These are phyloP conservation scores for Phytopythium delawarense DNA, from an alignment of 352 stramenopile species.

Conservation along the genomic window DNA sequence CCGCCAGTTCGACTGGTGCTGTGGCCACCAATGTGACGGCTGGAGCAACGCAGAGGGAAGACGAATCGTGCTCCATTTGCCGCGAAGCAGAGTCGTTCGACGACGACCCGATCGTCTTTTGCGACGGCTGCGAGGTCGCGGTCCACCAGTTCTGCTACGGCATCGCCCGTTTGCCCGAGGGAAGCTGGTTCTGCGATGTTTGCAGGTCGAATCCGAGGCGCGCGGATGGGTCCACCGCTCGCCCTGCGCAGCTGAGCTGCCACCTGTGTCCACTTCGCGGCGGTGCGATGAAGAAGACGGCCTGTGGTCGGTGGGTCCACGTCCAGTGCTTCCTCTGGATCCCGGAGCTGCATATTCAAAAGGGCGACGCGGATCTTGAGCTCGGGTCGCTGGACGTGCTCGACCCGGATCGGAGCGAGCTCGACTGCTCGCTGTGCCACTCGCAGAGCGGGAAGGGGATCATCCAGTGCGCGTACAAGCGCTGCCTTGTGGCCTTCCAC, in stretches of 20 bases:
- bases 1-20: background rate
- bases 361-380: conserved; percentile 23
- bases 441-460: conserved; percentile 51
- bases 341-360: conserved; percentile 56
- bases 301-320: conserved; percentile 72
- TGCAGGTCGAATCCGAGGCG: conserved; percentile 17
- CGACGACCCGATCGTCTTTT: conserved; percentile 90
- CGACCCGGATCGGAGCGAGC: conserved; percentile 53
- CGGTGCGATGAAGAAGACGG: conserved; percentile 55
- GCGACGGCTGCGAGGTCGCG: conserved; percentile 81
- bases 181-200: conserved; percentile 84
- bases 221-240: background rate
- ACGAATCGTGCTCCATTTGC: conserved; percentile 71
- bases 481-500: conserved; percentile 74
- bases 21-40: background rate
- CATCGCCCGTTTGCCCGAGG: conserved; percentile 52
- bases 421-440: conserved; percentile 71
- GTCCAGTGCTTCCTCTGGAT: conserved; percentile 87
- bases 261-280: conserved; percentile 62
- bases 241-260: conserved; percentile 22
- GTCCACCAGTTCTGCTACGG: conserved; percentile 91
- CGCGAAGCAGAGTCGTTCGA: conserved; percentile 76
- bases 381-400: conserved; percentile 45
- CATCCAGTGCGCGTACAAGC: conserved; percentile 76
- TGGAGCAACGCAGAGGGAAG: conserved; percentile 5